Evolutionary conservation across 2,329 filamentous ascomycete species (phyloP).

Genomic region (Nemania sp.): DNA sequence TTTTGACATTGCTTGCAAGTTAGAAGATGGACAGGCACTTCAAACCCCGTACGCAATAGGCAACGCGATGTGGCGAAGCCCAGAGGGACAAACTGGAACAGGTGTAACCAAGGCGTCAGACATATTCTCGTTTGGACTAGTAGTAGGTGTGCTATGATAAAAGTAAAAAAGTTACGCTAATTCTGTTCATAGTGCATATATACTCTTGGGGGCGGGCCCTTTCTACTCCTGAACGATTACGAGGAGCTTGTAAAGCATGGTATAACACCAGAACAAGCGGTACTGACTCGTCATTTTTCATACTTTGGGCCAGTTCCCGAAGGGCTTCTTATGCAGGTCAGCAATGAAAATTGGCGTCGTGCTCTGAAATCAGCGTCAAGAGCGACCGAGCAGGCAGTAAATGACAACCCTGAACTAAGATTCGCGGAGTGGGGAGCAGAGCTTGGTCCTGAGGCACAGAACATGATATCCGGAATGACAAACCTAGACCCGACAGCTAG

Average conservation of each 20-base stretch:
- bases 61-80: constrained; percentile 57
- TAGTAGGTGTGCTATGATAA: constrained; percentile 48
- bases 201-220: constrained; percentile 38
- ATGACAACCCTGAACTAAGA: constrained; percentile 48
- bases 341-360: constrained; percentile 44
- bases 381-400: constrained; percentile 26
- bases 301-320: constrained; percentile 52
- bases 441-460: constrained; percentile 38
- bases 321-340: constrained; percentile 48
- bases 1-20: constrained; percentile 53
- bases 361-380: constrained; percentile 42
- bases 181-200: constrained; percentile 50
- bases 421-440: constrained; percentile 39
- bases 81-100: constrained; percentile 53
- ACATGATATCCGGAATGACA: constrained; percentile 53
- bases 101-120: constrained; percentile 53
- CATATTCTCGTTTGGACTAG: constrained; percentile 54
- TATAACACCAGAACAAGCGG: constrained; percentile 50
- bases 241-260: constrained; percentile 47
- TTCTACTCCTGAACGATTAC: constrained; percentile 48
- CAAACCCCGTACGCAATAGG: constrained; percentile 50
- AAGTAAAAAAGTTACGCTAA: constrained; percentile 39
- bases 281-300: constrained; percentile 51
- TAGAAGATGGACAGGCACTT: constrained; percentile 45
- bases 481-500: constrained; percentile 51